A percentile compares a stretch with the other conserved stretches of the same genome.
Evolutionary conservation across 495 filamentous ascomycete genomes (phyloP).

Genomic region (Trypethelium eluteriae): DNA sequence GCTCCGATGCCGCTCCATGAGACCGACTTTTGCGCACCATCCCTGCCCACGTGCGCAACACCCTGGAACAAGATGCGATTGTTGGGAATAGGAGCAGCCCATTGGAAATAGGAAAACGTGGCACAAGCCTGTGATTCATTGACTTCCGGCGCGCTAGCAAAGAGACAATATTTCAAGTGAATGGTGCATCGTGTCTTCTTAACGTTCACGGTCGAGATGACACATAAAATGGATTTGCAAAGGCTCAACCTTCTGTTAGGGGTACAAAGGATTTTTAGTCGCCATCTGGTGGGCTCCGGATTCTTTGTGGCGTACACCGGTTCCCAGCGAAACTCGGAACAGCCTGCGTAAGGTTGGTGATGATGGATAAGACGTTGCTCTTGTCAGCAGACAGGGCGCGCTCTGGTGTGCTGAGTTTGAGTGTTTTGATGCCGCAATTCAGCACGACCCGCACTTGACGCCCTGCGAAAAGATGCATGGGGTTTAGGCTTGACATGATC

Average conservation of each 20-base stretch:
- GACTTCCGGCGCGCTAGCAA: not conserved
- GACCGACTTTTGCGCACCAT: not conserved
- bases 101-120: not conserved
- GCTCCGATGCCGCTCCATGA: not conserved
- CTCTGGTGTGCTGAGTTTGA: not conserved
- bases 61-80: slow-evolving; percentile 6
- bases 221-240: slow-evolving; percentile 12
- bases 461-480: not conserved
- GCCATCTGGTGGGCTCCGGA: not conserved
- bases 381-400: not conserved
- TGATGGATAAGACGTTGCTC: not conserved
- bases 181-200: slow-evolving; percentile 8
- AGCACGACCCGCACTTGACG: not conserved
- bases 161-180: not conserved
- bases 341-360: not conserved
- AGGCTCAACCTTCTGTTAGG: slow-evolving; percentile 27
- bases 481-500: slow-evolving; percentile 8
- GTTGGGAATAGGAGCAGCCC: not conserved
- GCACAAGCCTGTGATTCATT: not conserved
- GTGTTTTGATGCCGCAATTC: not conserved
- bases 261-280: slow-evolving; percentile 7
- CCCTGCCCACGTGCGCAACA: not conserved
- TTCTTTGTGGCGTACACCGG: slow-evolving; percentile 6
- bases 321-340: slow-evolving; percentile 10
- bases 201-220: slow-evolving; percentile 14